phyloP scores from a whole-genome alignment of 2,329 filamentous ascomycete species.

The Fusarium nygamai region DNA sequence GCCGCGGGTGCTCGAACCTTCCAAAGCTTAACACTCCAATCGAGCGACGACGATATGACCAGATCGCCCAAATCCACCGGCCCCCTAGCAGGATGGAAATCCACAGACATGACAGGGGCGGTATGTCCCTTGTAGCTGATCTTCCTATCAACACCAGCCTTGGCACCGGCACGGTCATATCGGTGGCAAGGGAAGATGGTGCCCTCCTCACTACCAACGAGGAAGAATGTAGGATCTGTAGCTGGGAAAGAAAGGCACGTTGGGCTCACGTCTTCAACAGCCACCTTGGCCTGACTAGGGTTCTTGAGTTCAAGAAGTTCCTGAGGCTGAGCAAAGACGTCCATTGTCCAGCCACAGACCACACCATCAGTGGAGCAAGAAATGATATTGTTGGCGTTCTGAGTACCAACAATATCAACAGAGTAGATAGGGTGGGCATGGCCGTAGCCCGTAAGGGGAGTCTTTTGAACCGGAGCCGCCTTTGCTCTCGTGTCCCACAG shows the following conservation, averaged over 20 bases:
- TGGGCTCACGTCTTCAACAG: conserved; percentile 90
- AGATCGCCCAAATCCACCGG: conserved; percentile 95
- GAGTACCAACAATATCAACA: conserved; percentile 94
- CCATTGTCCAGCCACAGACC: conserved; percentile 96
- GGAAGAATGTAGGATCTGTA: conserved; percentile 96
- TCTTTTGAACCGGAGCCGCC: conserved; percentile 92
- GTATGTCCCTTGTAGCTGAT: conserved; percentile 91
- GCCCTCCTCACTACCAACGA: conserved; percentile 96
- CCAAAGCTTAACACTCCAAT: conserved; percentile 99
- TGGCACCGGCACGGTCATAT: conserved; percentile 96
- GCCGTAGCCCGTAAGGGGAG: conserved; percentile 90
- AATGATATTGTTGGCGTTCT: conserved; percentile 98
- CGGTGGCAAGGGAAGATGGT: conserved; percentile 96
- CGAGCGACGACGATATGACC: conserved; percentile 88
- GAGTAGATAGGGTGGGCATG: conserved; percentile 98
- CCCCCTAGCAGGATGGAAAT: conserved; percentile 92
- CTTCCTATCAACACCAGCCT: conserved; percentile 91
- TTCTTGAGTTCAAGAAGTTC: conserved; percentile 90
- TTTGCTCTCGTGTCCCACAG: conserved; percentile 96
- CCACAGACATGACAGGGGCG: conserved; percentile 93
- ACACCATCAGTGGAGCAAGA: conserved; percentile 97
- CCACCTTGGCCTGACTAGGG: conserved; percentile 79
- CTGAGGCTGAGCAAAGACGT: conserved; percentile 97
- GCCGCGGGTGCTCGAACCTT: conserved; percentile 86
- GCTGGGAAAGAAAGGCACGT: conserved; percentile 95